Percentiles rank a stretch among this genome's conserved stretches.
phyloP scores from a whole-genome alignment of 2,329 filamentous ascomycete species.

The Graphium sp. region DNA sequence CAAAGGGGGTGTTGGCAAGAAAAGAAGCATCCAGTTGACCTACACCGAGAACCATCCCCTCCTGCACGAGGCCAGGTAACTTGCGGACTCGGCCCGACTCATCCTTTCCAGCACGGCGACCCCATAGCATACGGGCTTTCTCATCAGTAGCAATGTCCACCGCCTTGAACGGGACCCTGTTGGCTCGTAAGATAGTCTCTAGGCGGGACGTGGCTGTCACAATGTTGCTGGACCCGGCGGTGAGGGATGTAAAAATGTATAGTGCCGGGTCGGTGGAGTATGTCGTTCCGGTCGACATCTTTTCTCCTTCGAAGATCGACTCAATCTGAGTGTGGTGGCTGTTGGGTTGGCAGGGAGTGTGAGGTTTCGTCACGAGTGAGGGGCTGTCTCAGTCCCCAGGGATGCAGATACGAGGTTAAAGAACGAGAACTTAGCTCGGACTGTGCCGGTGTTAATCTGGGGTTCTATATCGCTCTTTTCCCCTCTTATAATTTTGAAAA shows the following conservation, averaged over 20 bases:
- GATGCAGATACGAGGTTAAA: no score
- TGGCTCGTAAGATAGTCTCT: conserved; percentile 90
- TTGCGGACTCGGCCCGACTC: conserved; percentile 48
- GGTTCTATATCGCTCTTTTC: no score
- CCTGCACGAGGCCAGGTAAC: conserved; percentile 76
- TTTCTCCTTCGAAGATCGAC: no score
- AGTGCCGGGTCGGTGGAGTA: conserved; percentile 52
- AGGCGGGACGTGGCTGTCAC: conserved; percentile 90
- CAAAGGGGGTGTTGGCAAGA: no score
- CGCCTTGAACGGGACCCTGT: conserved; percentile 85
- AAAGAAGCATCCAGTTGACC: no score
- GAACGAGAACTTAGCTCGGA: no score
- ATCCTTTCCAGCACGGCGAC: conserved; percentile 64
- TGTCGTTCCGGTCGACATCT: conserved; percentile 14
- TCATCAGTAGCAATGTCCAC: conserved; percentile 85
- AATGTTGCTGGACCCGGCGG: conserved; percentile 88
- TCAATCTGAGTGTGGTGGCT: no score
- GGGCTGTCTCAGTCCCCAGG: no score
- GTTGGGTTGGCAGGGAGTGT: no score
- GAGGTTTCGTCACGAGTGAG: no score
- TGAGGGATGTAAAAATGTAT: conserved; percentile 93
- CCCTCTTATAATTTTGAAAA: no score
- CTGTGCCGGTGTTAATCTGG: no score
- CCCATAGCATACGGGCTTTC: conserved; percentile 77
- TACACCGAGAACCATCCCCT: conserved; percentile 72